These are phyloP conservation scores for Cryphonectria naterciae DNA, from an alignment of 2,329 filamentous ascomycete genomes.

Conservation along the genomic window DNA sequence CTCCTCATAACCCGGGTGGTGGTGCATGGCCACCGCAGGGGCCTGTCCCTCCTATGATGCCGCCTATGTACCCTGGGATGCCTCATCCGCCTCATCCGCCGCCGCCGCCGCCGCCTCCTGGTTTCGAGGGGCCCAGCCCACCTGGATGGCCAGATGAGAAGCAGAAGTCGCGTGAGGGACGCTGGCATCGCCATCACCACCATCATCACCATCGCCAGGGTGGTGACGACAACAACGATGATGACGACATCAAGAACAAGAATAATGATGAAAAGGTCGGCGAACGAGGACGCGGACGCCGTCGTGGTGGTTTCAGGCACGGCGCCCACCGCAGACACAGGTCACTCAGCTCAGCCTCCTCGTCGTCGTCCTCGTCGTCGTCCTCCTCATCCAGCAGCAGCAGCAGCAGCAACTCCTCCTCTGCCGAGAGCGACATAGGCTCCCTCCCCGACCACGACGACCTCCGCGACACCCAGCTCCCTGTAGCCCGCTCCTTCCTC, in stretches of 20 bases:
- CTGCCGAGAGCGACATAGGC: conserved; percentile 49
- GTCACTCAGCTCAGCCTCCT: conserved; percentile 38
- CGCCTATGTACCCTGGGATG: neutral
- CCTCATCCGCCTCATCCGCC: conserved; percentile 9
- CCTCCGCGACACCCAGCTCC: conserved; percentile 53
- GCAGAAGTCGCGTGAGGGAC: conserved; percentile 11
- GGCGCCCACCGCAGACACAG: conserved; percentile 29
- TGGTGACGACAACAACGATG: neutral
- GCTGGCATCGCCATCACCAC: neutral
- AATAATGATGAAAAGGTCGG: neutral
- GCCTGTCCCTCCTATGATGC: conserved; percentile 2
- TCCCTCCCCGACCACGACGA: conserved; percentile 60
- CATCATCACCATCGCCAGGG: conserved; percentile 13
- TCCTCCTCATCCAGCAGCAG: conserved; percentile 38
- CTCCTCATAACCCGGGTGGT: too few species aligned
- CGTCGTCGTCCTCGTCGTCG: conserved; percentile 35
- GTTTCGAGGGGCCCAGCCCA: neutral
- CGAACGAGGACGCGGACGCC: conserved; percentile 20
- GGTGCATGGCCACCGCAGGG: neutral
- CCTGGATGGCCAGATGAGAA: conserved; percentile 10
- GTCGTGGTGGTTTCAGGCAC: conserved; percentile 27
- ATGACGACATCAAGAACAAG: too few species aligned
- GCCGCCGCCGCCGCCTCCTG: conserved; percentile 22
- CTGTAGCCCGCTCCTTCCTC: conserved; percentile 49
- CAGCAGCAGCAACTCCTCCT: conserved; percentile 41